Base-by-base conservation (phyloP, 805 yeast species). In the Saturnispora hagleri region DNA sequence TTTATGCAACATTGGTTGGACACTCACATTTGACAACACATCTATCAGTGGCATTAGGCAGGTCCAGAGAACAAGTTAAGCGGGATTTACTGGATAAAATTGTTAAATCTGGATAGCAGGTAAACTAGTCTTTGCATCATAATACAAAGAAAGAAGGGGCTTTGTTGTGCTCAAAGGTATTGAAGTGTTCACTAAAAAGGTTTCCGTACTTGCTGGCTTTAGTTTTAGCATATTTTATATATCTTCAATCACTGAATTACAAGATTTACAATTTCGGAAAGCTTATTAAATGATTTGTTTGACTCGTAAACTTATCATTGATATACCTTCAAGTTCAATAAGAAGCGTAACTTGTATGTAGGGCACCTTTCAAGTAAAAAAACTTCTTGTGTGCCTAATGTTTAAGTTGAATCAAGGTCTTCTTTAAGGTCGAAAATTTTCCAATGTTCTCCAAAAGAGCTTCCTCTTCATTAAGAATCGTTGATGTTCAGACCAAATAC, bases 1-100 rank as follows among this genome's bases (percentile, higher is more conserved):
- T 88, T 1, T 77, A 78, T 52, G 75, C 85, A 0, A 74, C 83
- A 20, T 65, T 83, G 45, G 73, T 77, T n/a, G 81, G 81, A 26
- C 88, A 84, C 60, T 76, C 76, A 18, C 70, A 75, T 12, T 52
- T 81, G 49, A 61, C 82, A 43, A 73, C 77, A 53, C 81, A 81
- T 59, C 69, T 79, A 46, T 64, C 87, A 10, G 62, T 80, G 6
- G 81, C 79, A 62, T 15, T 49, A 28, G 47, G 43, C 17, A 43
- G 38, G 13, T 35, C 51, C 15, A 36, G 28, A 51, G 57, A 51
- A 5, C 47, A 68, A 9, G 54, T 67, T 15, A 67, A 59, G 48
- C 57, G 60, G 15, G 65, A 68, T 17, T 53, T 73, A 44, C 68
- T 72, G 12, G 72, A 69, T 41, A 72, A 71, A 49, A 73, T 74